phyloP scores from a whole-genome alignment of 1,284 basidiomycete species.

The Rhodotorula mucilaginosa region DNA sequence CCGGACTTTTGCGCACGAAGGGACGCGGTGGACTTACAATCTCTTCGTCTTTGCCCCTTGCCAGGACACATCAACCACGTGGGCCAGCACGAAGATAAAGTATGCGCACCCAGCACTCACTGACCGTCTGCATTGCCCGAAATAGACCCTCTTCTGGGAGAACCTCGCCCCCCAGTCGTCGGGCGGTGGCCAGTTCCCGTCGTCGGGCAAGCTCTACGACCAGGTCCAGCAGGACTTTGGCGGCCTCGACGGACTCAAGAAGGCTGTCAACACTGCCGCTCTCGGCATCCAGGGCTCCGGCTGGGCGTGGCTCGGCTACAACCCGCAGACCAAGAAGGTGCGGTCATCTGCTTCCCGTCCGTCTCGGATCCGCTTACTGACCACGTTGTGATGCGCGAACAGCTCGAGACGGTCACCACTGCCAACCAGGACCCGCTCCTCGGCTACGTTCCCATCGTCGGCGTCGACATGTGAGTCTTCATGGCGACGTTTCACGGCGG shows the following conservation, averaged over 20 bases:
- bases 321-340: conserved; percentile 67
- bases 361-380: not conserved
- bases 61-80: conserved; percentile 39
- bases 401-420: conserved; percentile 59
- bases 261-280: conserved; percentile 81
- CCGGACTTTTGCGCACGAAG: not conserved
- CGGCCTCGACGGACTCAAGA: conserved; percentile 70
- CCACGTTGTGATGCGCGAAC: conserved; percentile 5
- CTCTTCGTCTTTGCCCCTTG: not conserved
- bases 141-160: conserved; percentile 96
- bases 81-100: not conserved
- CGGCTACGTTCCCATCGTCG: conserved; percentile 81
- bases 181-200: conserved; percentile 46
- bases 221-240: conserved; percentile 84
- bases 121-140: not conserved
- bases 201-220: conserved; percentile 67
- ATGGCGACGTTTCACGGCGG: not conserved
- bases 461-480: conserved; percentile 74
- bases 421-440: conserved; percentile 95
- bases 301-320: conserved; percentile 94
- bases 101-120: not conserved
- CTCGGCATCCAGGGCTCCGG: conserved; percentile 94
- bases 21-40: not conserved
- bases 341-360: too few relatives aligned
- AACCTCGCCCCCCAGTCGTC: conserved; percentile 77